Base-by-base conservation (phyloP, 176 grass and related monocot species). In the Carex myosuroides region DNA sequence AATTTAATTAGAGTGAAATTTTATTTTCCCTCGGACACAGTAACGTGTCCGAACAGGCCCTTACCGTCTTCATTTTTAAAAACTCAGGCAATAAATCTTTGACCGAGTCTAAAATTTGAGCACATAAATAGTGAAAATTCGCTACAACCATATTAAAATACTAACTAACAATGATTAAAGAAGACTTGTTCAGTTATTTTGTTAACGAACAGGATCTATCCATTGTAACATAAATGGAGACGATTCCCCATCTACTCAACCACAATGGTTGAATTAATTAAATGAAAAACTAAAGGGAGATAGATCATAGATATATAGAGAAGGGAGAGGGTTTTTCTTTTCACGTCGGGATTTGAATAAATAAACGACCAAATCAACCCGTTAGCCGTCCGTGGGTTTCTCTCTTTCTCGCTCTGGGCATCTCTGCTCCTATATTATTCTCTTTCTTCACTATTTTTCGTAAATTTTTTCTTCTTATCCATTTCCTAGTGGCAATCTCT, bases 401-500 rank as follows among this genome's bases (percentile, higher is more conserved):
- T 79, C 4, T 41, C 78, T 68, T 5, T 79, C 30, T 61, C 55
- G 8, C 30, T 62, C 10, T 61, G 41, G 83, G 82, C 70, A 55
- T 90, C 83, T 77, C 83, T 74, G 76, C 79, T 85, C 85, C 89
- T 89, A 91, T 86, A 87, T 91, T 84, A 70, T 59, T 85, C 85
- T 81, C 80, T 84, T 52, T 66, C 42, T 29, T 63, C 39, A 8
- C 20, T 29, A 52, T 67, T 53, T 67, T 67, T 50, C 63, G 13
- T 22, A 48, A 39, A 12, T 82, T 85, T 87, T 87, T 85, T 69
- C 86, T 66, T 63, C 82, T 35, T 58, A 75, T 37, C 11, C 79
- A 29, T 61, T 78, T 83, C 84, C 73, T 57, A 86, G 84, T 90
- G 86, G 63, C 88, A 33, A 46, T 85, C 64, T 26, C 13, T 20